Evolutionary conservation across 2,329 filamentous ascomycete species (phyloP).

Genomic region (Fusarium coffeatum): DNA sequence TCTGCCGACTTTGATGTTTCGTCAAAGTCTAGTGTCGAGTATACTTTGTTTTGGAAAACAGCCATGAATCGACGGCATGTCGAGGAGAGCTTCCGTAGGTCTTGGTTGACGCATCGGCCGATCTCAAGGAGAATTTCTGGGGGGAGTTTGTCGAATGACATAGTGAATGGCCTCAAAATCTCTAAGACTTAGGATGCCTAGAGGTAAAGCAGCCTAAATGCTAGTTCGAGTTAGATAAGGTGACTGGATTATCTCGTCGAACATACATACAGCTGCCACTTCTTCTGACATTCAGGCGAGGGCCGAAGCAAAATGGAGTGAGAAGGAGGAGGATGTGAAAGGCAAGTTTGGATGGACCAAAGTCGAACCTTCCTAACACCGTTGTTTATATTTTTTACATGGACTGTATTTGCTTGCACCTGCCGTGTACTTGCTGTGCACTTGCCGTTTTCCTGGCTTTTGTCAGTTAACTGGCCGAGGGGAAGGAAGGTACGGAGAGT

Average conservation of each 20-base stretch:
- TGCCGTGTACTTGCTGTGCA: too few relatives aligned
- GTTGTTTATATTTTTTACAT: too few relatives aligned
- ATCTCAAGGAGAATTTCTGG: background rate
- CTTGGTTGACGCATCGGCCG: background rate
- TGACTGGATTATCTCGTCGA: too few relatives aligned
- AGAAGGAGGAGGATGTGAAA: background rate
- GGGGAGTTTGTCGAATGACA: background rate
- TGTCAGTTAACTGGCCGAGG: background rate
- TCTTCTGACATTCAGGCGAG: too few relatives aligned
- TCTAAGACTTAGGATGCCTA: too few relatives aligned
- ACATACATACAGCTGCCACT: background rate
- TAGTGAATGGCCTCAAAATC: background rate
- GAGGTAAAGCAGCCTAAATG: background rate
- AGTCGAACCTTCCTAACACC: background rate
- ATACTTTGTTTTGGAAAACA: background rate
- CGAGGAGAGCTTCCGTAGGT: background rate
- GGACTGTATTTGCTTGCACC: too few relatives aligned
- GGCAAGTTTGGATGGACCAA: background rate
- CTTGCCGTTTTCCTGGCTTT: background rate
- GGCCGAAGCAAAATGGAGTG: too few relatives aligned
- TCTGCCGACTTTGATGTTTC: background rate
- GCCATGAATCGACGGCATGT: background rate
- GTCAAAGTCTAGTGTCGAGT: background rate
- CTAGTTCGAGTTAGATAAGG: background rate
- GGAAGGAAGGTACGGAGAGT: background rate